These are phyloP conservation scores for Fraxinus baroniana DNA, from an alignment of 305 asterid genomes.

Conservation along the genomic window DNA sequence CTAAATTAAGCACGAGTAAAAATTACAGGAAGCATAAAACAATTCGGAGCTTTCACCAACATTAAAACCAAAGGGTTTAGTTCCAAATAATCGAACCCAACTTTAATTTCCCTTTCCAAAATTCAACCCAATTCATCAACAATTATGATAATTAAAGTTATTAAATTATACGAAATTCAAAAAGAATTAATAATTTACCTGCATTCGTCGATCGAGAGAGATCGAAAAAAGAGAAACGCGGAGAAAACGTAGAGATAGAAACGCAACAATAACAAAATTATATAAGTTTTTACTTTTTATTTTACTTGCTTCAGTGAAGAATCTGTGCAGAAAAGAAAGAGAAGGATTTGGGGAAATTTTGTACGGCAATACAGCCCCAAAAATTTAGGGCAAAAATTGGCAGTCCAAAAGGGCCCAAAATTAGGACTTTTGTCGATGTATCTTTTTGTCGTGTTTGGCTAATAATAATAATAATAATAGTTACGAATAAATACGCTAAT, in stretches of 20 bases:
- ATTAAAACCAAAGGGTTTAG: background rate
- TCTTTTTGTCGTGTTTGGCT: background rate
- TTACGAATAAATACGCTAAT: background rate
- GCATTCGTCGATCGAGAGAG: conserved; percentile 38
- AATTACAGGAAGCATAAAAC: background rate
- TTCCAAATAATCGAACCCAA: conserved; percentile 27
- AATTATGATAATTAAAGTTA: background rate
- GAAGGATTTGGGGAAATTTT: background rate
- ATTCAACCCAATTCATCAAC: conserved; percentile 15
- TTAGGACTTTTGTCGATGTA: background rate
- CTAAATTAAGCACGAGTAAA: background rate
- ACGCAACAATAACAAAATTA: background rate
- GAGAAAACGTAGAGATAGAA: conserved; percentile 23
- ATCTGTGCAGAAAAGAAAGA: background rate
- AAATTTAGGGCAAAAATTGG: background rate
- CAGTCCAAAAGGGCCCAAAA: background rate
- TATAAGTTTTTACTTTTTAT: background rate
- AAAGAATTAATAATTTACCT: conserved; percentile 27
- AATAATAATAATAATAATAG: background rate
- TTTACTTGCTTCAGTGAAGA: background rate
- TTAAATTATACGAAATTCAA: conserved; percentile 16
- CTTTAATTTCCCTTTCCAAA: background rate
- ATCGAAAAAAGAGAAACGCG: conserved; percentile 29
- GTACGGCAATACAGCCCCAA: background rate
- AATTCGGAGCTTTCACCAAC: conserved; percentile 6